Conservation (phyloP, 768 basidiomycete genomes). For the Naganishia onofrii region DNA sequence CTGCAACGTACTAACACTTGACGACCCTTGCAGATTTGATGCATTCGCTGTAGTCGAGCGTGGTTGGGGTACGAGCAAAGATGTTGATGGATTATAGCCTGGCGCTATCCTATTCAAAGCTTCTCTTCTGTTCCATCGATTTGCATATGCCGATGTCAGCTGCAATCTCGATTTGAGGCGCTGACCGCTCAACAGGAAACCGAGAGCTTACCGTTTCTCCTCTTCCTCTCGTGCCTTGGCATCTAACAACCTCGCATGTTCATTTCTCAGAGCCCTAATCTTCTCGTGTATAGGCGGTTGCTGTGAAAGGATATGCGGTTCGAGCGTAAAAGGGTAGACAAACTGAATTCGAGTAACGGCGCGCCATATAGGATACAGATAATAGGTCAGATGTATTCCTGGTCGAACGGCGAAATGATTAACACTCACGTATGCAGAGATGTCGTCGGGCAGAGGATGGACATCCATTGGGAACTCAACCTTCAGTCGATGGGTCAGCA, state of each 20-base stretch:
- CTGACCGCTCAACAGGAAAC: slow-evolving; percentile 37
- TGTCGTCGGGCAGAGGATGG: slow-evolving; percentile 86
- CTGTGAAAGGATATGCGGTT: slow-evolving; percentile 78
- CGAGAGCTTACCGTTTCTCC: slow-evolving; percentile 55
- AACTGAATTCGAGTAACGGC: slow-evolving; percentile 60
- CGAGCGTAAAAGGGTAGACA: slow-evolving; percentile 92
- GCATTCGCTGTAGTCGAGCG: slow-evolving; percentile 3
- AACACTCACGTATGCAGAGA: slow-evolving; percentile 74
- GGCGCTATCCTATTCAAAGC: slow-evolving; percentile 46
- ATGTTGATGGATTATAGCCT: slow-evolving; percentile 44
- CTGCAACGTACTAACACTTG: neutral
- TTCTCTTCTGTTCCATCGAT: slow-evolving; percentile 36
- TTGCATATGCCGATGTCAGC: neutral
- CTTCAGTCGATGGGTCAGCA: slow-evolving; percentile 54
- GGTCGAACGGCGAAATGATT: slow-evolving; percentile 24
- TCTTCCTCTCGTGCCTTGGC: slow-evolving; percentile 73
- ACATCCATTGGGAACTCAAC: slow-evolving; percentile 84
- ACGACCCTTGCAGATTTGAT: neutral
- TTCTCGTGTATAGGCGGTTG: slow-evolving; percentile 65
- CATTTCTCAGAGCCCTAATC: slow-evolving; percentile 64
- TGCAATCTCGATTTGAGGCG: too few relatives aligned
- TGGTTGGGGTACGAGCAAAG: slow-evolving; percentile 1
- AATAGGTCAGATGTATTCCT: slow-evolving; percentile 1
- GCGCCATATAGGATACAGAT: too few relatives aligned
- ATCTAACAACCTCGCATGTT: slow-evolving; percentile 69